These are phyloP conservation scores for Paracamarosporium sp. DNA, from an alignment of 2,329 filamentous ascomycete genomes.

Conservation along the genomic window DNA sequence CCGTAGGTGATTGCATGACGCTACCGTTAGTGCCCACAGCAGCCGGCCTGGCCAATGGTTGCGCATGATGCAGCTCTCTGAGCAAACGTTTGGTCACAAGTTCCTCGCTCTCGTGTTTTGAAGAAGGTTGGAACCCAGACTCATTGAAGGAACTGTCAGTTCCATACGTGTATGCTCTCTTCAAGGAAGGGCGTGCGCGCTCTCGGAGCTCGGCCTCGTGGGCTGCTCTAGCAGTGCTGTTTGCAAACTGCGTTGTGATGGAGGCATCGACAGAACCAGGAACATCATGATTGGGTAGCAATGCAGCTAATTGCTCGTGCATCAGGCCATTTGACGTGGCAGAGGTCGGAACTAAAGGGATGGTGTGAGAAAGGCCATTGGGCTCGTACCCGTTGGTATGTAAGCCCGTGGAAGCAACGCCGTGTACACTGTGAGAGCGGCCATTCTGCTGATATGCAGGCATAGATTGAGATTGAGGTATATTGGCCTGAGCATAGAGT, in stretches of 20 bases:
- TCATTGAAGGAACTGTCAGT: conserved; percentile 44
- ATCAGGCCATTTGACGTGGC: conserved; percentile 33
- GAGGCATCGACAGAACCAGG: conserved; percentile 36
- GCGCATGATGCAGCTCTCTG: conserved; percentile 27
- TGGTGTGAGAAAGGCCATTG: conserved; percentile 11
- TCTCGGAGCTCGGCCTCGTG: conserved; percentile 27
- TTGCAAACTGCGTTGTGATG: conserved; percentile 32
- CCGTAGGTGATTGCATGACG: conserved; percentile 14
- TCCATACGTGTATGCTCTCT: conserved; percentile 42
- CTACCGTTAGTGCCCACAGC: conserved; percentile 12
- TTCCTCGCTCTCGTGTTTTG: conserved; percentile 28
- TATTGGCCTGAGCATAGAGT: conserved; percentile 40
- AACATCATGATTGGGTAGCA: conserved; percentile 36
- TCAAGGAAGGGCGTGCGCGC: conserved; percentile 24
- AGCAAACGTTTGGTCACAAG: conserved; percentile 33
- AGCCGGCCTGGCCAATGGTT: conserved; percentile 19
- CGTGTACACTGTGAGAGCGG: conserved; percentile 31
- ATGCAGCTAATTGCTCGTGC: conserved; percentile 36
- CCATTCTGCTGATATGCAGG: conserved; percentile 23
- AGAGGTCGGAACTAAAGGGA: conserved; percentile 29
- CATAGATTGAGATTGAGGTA: conserved; percentile 18
- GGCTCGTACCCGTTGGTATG: conserved; percentile 3
- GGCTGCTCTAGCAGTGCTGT: conserved; percentile 21
- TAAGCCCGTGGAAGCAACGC: conserved; percentile 11
- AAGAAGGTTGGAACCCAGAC: conserved; percentile 31